Percentiles rank a stretch among this genome's conserved stretches.
These are phyloP conservation scores for Garcia nutans DNA, from an alignment of 345 rosid species.

Conservation along the genomic window DNA sequence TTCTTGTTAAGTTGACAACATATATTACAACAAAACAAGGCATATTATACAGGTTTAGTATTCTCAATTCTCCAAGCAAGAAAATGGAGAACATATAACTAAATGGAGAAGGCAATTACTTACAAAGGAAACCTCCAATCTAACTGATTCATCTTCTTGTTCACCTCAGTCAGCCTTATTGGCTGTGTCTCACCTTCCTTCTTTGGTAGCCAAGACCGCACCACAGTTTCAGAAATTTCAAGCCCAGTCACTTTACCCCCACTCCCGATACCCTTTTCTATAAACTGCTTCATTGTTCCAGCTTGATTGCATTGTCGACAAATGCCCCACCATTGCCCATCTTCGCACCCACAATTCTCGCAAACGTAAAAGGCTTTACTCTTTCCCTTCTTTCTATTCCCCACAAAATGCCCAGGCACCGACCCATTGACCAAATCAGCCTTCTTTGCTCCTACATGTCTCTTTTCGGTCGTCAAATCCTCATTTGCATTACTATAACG, in stretches of 20 bases:
- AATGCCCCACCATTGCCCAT: conserved; percentile 93
- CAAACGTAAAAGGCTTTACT: conserved; percentile 60
- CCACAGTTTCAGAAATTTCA: conserved; percentile 39
- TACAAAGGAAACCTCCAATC: conserved; percentile 75
- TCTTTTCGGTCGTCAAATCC: conserved; percentile 17
- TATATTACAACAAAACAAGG: neutral
- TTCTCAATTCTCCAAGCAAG: neutral
- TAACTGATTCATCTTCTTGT: conserved; percentile 51
- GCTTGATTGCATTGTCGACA: conserved; percentile 54
- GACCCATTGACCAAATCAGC: conserved; percentile 10
- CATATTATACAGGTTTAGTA: neutral
- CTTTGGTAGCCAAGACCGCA: conserved; percentile 64
- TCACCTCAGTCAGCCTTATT: conserved; percentile 54
- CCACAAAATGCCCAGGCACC: conserved; percentile 27
- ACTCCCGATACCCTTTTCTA: conserved; percentile 26
- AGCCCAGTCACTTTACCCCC: conserved; percentile 37
- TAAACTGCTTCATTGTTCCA: conserved; percentile 63
- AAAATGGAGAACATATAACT: neutral
- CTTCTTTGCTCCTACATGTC: conserved; percentile 11
- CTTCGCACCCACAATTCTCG: conserved; percentile 60
- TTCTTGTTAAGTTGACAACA: neutral
- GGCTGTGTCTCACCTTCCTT: conserved; percentile 48
- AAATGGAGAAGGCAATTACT: conserved; percentile 21
- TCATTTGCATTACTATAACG: conserved; percentile 13
- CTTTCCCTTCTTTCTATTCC: conserved; percentile 49